These are phyloP conservation scores for Candida ulmi DNA, from an alignment of 805 yeast species.

Conservation along the genomic window DNA sequence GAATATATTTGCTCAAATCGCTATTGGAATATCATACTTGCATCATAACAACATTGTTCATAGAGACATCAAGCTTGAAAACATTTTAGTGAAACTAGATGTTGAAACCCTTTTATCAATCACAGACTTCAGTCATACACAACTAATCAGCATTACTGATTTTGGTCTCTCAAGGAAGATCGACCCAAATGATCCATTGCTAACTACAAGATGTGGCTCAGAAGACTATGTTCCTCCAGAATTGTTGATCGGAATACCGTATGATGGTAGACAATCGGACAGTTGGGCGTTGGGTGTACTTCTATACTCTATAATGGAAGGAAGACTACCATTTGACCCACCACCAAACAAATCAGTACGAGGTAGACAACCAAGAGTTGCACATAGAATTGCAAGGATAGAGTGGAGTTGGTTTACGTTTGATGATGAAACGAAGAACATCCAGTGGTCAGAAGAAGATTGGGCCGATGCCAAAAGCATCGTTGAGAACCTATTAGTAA, in stretches of 20 bases:
- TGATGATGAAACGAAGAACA: conserved; percentile 27
- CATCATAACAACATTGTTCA: conserved; percentile 72
- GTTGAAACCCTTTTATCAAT: conserved; percentile 24
- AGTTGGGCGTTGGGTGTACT: conserved; percentile 94
- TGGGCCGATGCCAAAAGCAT: conserved; percentile 45
- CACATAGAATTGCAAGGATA: conserved; percentile 87
- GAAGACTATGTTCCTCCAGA: conserved; percentile 97
- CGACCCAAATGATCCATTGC: conserved; percentile 50
- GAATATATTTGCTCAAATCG: conserved; percentile 65
- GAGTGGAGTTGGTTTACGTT: conserved; percentile 82
- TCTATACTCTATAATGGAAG: conserved; percentile 78
- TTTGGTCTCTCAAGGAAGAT: conserved; percentile 81
- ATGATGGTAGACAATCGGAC: conserved; percentile 88
- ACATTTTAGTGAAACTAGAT: conserved; percentile 48
- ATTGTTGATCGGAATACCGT: conserved; percentile 79
- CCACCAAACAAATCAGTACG: conserved; percentile 50
- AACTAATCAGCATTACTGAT: conserved; percentile 67
- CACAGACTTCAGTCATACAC: conserved; percentile 16
- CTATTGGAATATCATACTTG: conserved; percentile 63
- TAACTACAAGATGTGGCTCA: conserved; percentile 90
- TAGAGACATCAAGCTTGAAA: conserved; percentile 89
- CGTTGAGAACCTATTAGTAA: conserved; percentile 44
- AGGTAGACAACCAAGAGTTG: conserved; percentile 50
- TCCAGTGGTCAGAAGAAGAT: conserved; percentile 16
- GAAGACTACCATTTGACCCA: conserved; percentile 87